phyloP scores from a whole-genome alignment of 331 rosid species.

The Cucumis variabilis region DNA sequence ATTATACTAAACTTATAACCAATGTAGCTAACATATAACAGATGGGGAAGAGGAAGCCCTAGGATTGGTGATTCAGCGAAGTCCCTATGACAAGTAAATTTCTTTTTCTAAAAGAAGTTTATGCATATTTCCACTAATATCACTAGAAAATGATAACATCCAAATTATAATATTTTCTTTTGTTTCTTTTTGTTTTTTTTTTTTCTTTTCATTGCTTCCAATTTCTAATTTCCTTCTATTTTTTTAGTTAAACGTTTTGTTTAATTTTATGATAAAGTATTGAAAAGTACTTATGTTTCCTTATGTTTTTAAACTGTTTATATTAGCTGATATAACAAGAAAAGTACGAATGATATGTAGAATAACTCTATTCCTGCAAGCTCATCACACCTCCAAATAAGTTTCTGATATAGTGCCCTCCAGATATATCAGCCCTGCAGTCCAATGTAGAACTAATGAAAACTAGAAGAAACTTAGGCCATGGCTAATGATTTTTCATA shows the following conservation, averaged over 20 bases:
- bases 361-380: slow-evolving; percentile 64
- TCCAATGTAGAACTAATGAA: slow-evolving; percentile 36
- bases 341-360: not conserved
- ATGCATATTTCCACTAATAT: not conserved
- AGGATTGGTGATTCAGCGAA: not conserved
- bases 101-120: not conserved
- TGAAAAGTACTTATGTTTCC: too few relatives aligned
- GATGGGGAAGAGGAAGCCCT: not conserved
- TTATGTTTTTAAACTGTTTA: not conserved
- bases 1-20: not conserved
- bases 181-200: too few relatives aligned
- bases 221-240: too few relatives aligned
- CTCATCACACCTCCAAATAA: slow-evolving; percentile 72
- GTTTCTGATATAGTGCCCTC: slow-evolving; percentile 66
- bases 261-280: too few relatives aligned
- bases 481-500: not conserved
- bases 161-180: too few relatives aligned
- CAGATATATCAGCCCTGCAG: slow-evolving; percentile 74
- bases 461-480: not conserved
- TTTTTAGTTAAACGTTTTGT: too few relatives aligned
- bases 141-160: not conserved
- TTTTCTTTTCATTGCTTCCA: too few relatives aligned
- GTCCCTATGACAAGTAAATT: not conserved
- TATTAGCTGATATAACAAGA: not conserved
- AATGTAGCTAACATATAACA: not conserved